A percentile compares a stretch with the other conserved stretches of the same genome.
Evolutionary conservation across 1,139 yeast genomes (phyloP).

Genomic region (Nakaseomyces delphensis): DNA sequence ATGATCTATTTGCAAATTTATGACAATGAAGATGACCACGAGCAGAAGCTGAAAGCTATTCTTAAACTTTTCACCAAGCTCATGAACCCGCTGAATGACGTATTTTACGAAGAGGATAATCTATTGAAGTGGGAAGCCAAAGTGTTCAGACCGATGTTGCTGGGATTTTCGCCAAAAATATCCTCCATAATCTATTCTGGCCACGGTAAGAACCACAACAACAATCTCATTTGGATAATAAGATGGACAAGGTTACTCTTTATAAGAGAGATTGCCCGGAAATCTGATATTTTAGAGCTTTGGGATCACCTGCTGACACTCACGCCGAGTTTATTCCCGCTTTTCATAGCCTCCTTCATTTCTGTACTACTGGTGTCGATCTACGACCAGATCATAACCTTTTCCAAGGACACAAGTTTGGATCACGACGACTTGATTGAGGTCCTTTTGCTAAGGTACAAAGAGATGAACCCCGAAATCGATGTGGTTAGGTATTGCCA

Average conservation of each 20-base stretch:
- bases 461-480: constrained; percentile 27
- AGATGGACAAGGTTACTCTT: constrained; percentile 53
- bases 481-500: constrained; percentile 20
- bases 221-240: constrained; percentile 56
- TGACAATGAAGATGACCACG: constrained; percentile 12
- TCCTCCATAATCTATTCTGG: constrained; percentile 15
- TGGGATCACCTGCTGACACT: constrained; percentile 49
- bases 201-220: constrained; percentile 31
- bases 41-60: constrained; percentile 20
- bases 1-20: constrained; percentile 45
- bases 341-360: constrained; percentile 43
- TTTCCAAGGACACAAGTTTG: neutral
- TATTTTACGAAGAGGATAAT: constrained; percentile 30
- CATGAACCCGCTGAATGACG: constrained; percentile 27
- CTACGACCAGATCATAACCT: constrained; percentile 35
- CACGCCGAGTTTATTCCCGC: constrained; percentile 18
- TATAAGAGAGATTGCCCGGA: constrained; percentile 49
- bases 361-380: constrained; percentile 45
- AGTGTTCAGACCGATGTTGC: constrained; percentile 41
- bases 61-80: constrained; percentile 29
- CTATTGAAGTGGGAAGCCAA: constrained; percentile 31
- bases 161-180: constrained; percentile 34
- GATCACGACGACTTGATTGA: constrained; percentile 49
- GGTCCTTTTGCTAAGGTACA: constrained; percentile 47
- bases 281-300: constrained; percentile 36